Conservation (phyloP, 1,284 basidiomycete species). For the Apiotrichum montevideense region DNA sequence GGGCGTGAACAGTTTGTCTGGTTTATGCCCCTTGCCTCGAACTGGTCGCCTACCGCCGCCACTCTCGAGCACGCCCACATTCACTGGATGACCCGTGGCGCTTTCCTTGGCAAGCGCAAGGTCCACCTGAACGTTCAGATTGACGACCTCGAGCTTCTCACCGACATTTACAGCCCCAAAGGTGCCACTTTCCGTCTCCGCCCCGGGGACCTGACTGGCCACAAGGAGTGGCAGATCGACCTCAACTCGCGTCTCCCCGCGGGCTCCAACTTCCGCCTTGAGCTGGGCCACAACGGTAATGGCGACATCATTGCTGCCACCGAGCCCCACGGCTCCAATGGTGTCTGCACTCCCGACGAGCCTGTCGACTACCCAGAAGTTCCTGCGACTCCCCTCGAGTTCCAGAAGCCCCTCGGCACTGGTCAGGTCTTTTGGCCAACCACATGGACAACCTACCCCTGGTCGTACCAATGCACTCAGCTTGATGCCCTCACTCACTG, state of each 20-base stretch:
- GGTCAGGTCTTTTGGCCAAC: constrained; percentile 4
- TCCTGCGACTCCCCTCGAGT: constrained; percentile 4
- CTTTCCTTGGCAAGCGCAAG: constrained; percentile 14
- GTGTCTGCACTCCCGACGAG: constrained; percentile 2
- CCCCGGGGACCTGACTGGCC: constrained; percentile 6
- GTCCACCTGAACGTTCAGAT: constrained; percentile 7
- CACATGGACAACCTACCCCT: constrained; percentile 3
- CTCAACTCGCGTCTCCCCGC: constrained; percentile 8
- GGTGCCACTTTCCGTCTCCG: constrained; percentile 2
- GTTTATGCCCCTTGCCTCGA: constrained; percentile 8
- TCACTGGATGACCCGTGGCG: constrained; percentile 10
- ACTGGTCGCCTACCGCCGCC: constrained; percentile 5
- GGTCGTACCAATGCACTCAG: not conserved
- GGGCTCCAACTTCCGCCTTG: constrained; percentile 6
- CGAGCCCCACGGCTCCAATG: not conserved
- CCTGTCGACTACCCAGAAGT: constrained; percentile 1
- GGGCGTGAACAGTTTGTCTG: constrained; percentile 8
- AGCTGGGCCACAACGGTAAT: constrained; percentile 12
- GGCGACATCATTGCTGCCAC: constrained; percentile 2
- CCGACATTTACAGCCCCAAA: constrained; percentile 6
- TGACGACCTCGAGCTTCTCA: constrained; percentile 8
- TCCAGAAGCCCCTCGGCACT: constrained; percentile 6
- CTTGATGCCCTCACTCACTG: constrained; percentile 4
- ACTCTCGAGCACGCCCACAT: constrained; percentile 10
- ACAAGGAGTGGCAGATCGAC: constrained; percentile 6